A percentile compares a stretch with the other conserved stretches of the same genome.
These are phyloP conservation scores for Colletotrichum melonis DNA, from an alignment of 2,329 filamentous ascomycete genomes.

Conservation along the genomic window DNA sequence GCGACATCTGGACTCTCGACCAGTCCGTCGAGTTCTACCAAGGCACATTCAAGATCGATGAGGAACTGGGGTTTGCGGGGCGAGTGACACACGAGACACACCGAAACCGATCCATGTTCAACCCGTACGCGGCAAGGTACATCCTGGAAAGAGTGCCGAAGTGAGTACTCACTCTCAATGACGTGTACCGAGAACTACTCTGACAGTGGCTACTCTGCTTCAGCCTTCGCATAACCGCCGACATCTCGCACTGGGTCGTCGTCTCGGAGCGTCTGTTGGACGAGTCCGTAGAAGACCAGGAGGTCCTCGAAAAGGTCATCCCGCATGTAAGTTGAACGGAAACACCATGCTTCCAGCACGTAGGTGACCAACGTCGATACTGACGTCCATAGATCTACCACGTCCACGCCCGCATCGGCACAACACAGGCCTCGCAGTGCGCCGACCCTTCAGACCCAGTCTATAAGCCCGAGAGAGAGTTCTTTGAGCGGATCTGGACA, in stretches of 20 bases:
- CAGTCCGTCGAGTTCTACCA: slow-evolving; percentile 47
- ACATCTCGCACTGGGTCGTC: slow-evolving; percentile 43
- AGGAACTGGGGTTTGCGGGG: slow-evolving; percentile 44
- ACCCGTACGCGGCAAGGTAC: slow-evolving; percentile 42
- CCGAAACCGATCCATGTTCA: slow-evolving; percentile 46
- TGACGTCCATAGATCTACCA: slow-evolving; percentile 43
- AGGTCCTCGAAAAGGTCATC: slow-evolving; percentile 39
- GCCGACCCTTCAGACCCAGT: slow-evolving; percentile 45
- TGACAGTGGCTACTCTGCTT: neutral
- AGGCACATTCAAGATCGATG: slow-evolving; percentile 44
- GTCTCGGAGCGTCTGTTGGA: slow-evolving; percentile 28
- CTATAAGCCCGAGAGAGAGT: slow-evolving; percentile 43
- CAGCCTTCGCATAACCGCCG: slow-evolving; percentile 40
- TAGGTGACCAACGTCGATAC: neutral
- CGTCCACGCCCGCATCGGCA: slow-evolving; percentile 49
- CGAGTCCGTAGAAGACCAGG: slow-evolving; percentile 3
- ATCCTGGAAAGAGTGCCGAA: slow-evolving; percentile 44
- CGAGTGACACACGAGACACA: slow-evolving; percentile 47
- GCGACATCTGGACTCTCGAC: slow-evolving; percentile 45
- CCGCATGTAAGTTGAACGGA: slow-evolving; percentile 42
- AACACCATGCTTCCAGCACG: no score
- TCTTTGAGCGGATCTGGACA: slow-evolving; percentile 45
- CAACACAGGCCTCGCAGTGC: slow-evolving; percentile 50
- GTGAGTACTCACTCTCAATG: slow-evolving; percentile 34
- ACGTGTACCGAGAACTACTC: no score